Base-by-base conservation (phyloP, 208 protist species). In the Trypanosoma boissoni region DNA sequence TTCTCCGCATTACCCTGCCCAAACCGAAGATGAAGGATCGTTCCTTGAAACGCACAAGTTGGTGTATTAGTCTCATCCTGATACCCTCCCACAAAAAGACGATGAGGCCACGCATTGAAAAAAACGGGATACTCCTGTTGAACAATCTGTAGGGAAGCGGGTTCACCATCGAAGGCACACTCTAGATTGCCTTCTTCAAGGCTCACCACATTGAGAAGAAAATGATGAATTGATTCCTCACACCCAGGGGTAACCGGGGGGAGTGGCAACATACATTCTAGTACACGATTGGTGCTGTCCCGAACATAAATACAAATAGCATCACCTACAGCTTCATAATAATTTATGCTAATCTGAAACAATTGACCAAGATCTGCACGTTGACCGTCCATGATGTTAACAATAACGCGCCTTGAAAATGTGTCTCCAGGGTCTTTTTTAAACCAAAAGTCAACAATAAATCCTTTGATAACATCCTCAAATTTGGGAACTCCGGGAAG, bases 41-140 rank as follows among this genome's bases (percentile, higher is more conserved):
- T 70, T 12, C 88, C 88, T 16, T 76, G 71, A 59, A 94, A 92
- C 2, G 88, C 76, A 53, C 66, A 66, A 10, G 42, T 58, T 8
- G 85, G 77, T 1, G 50, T 69, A 58, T 92, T 91, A 16, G 61
- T 67, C 49, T 91, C 85, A 55, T 95, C 74, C 8, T 91, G 60
- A 49, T 78, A 86, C 10, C 83, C 79, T 27, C 88, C 88, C 37
- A 95, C 61, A 61, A 88, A 92, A 29, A 95, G 78, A 29, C 83
- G 82, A 52, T 95, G 85, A n/a, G 80, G 73, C 86, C 88, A 95
- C 14, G 78, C 34, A 58, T 95, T 95, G 66, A 92, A 95, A 50
- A 79, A 80, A 34, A 90, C 83, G 26, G 88, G 85, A 58, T 91
- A 85, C 64, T 95, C 85, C 52, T 92, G 83, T 57, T 95, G 88